Evolutionary conservation across 2,329 filamentous ascomycete genomes (phyloP), one percentile per base, ranked within the genome.

Genomic region (Aspergillus melleus): DNA sequence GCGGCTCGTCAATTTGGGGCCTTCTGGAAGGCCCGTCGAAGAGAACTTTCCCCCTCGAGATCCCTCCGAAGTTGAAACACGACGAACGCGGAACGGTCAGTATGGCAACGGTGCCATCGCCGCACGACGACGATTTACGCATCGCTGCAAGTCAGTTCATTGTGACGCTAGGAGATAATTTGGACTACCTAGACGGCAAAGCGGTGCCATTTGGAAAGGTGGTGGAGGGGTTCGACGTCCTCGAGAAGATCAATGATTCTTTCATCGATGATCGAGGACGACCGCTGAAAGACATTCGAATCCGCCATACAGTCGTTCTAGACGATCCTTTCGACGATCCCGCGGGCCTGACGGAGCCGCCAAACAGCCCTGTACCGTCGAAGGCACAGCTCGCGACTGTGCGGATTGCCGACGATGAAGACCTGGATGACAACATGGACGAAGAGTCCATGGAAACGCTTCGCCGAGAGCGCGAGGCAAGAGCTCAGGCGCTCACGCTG

Each of bases 161-260:
- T 70, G 87, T 99, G 61, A 97, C 94, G 0, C 82, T 97, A 4
- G 92, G 91, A 42, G 91, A 96, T 64, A 88, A 95, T 62, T 88
- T 96, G 2, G 93, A 97, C 71, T 96, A 90, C 72, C 79, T 98
- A 32, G 92, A 99, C 72, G 92, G 91, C 63, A 96, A 95, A 73
- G 92, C 91, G n/a, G 91, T 92, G 29, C 90, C 97, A 51, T 99
- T 98, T 73, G 94, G 92, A 59, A 93, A 92, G 68, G 92, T 98
- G 0, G 95, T 96, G 0, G 94, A 99, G 77, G 95, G 95, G 0
- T 97, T 98, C 66, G 94, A 98, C 77, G 89, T 88, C 9, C 79
- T 99, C 54, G 93, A 98, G 73, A 96, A 94, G 79, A 92, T 98
- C 78, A 97, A 98, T 74, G 85, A 87, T 42, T 87, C 92, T 16